Evolutionary conservation across 768 basidiomycete genomes (phyloP), one percentile per base, ranked within the genome.

Genomic region (Asterophora parasitica): DNA sequence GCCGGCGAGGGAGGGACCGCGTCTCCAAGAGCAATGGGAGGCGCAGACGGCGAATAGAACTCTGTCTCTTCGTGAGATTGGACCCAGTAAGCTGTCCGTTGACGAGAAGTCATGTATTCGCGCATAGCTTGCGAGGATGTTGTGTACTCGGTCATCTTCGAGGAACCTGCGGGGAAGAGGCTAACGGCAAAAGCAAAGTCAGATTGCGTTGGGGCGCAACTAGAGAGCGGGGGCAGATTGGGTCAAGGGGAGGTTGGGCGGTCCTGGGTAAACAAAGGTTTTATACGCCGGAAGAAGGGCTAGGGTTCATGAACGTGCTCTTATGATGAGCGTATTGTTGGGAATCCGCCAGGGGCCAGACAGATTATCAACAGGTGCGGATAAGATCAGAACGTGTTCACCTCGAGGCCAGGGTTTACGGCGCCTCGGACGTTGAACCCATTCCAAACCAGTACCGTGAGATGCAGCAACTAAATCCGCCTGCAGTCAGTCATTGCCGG

Each of bases 1-100:
- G 23, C 65, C 4, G 75, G 72, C 13, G 72, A 67, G 16, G 69
- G 65, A 11, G 68, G 66, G 15, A 68, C 55, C 48, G 65, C 58
- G n/a, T 70, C 75, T 33, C 75, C 62, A 27, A 81, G 61, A 28
- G 66, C 71, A 31, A 78, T 72, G 4, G 81, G 82, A 4, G 81
- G 75, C 17, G 70, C 66, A 33, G 82, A 82, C 13, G 83, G 83
- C 7, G 83, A 85, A 53, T 71, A 72, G 48, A 78, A 72, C 23
- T 69, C 68, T 45, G 43, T 54, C 16, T 70, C 68, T 62, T 75
- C 53, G 62, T 73, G 61, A 17, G 60, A 52, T 42, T 66, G 65
- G 12, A 89, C 77, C 86, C 86, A 89, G 60, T 74, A 59, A 20
- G 76, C 74, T 4, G 83, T 86, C 41, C 86, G 76, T 20, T 83